Evolutionary conservation across 208 protist genomes (phyloP).

Genomic region (Trypanosoma vivax): DNA sequence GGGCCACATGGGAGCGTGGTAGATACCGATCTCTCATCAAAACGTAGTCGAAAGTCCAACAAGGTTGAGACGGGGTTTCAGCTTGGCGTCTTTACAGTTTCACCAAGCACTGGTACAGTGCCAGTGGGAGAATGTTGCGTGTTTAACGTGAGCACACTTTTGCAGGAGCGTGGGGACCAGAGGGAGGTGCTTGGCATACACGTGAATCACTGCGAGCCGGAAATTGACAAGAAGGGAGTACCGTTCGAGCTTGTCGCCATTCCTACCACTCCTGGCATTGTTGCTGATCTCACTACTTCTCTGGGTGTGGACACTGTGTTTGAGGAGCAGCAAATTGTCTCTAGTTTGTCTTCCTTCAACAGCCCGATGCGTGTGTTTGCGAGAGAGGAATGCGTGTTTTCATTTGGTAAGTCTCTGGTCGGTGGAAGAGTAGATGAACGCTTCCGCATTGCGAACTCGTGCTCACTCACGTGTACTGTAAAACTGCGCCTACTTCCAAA

Average conservation of each 20-base stretch:
- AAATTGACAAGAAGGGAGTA: slow-evolving; percentile 54
- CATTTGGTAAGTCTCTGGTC: slow-evolving; percentile 88
- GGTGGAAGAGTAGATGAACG: slow-evolving; percentile 80
- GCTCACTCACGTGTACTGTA: slow-evolving; percentile 87
- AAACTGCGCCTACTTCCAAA: slow-evolving; percentile 42
- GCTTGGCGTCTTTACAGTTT: slow-evolving; percentile 73
- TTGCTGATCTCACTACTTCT: slow-evolving; percentile 72
- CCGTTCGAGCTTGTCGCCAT: slow-evolving; percentile 91
- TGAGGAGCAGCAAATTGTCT: slow-evolving; percentile 95
- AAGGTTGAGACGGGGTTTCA: slow-evolving; percentile 39
- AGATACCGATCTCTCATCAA: slow-evolving; percentile 2
- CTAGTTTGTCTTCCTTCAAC: slow-evolving; percentile 66
- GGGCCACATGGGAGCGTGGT: slow-evolving; percentile 5
- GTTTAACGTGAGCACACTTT: slow-evolving; percentile 76
- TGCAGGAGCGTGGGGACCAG: slow-evolving; percentile 38
- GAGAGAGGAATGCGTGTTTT: slow-evolving; percentile 88
- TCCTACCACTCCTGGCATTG: slow-evolving; percentile 90
- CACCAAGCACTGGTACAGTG: slow-evolving; percentile 59
- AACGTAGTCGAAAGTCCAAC: slow-evolving; percentile 21
- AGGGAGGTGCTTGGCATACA: slow-evolving; percentile 85
- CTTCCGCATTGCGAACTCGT: slow-evolving; percentile 94
- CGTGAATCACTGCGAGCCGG: slow-evolving; percentile 84
- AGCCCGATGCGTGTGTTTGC: slow-evolving; percentile 74
- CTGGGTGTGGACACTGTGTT: slow-evolving; percentile 92
- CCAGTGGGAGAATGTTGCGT: slow-evolving; percentile 44